Percentiles rank a stretch among this genome's conserved stretches.
Conservation (phyloP, 2,329 filamentous ascomycete species). For the Calonectria honghensis region DNA sequence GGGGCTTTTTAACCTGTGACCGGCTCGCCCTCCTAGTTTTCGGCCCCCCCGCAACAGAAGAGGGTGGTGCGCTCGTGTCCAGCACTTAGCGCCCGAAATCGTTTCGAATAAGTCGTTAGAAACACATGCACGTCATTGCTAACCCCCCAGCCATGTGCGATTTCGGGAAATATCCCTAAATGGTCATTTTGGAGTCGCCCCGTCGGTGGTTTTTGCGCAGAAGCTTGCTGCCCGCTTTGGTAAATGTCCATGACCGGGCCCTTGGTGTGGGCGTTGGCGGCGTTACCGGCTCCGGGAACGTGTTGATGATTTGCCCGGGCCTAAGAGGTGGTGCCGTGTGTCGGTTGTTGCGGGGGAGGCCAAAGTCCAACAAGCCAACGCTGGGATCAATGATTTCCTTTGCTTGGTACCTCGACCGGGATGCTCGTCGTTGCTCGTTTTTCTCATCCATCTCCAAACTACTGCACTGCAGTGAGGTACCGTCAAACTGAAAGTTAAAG, state of each 20-base stretch:
- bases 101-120: conserved; percentile 9
- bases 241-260: conserved; percentile 55
- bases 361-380: conserved; percentile 37
- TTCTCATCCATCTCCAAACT: conserved; percentile 9
- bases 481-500: conserved; percentile 39
- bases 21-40: conserved; percentile 6
- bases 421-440: conserved; percentile 26
- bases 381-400: conserved; percentile 41
- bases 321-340: conserved; percentile 39
- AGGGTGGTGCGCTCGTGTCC: conserved; percentile 21
- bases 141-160: not conserved
- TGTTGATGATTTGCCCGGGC: conserved; percentile 48
- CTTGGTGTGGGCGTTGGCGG: conserved; percentile 37
- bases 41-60: not conserved
- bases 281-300: conserved; percentile 47
- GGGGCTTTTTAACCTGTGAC: conserved; percentile 9
- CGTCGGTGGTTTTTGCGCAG: conserved; percentile 53
- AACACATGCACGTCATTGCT: not conserved
- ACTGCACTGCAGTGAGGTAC: not conserved
- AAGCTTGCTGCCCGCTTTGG: conserved; percentile 56
- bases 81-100: conserved; percentile 23
- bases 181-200: conserved; percentile 10
- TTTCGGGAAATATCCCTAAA: not conserved
- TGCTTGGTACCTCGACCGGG: conserved; percentile 39
- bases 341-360: conserved; percentile 38